Evolutionary conservation across 805 yeast genomes (phyloP).

Genomic region (Saturnispora dispora): DNA sequence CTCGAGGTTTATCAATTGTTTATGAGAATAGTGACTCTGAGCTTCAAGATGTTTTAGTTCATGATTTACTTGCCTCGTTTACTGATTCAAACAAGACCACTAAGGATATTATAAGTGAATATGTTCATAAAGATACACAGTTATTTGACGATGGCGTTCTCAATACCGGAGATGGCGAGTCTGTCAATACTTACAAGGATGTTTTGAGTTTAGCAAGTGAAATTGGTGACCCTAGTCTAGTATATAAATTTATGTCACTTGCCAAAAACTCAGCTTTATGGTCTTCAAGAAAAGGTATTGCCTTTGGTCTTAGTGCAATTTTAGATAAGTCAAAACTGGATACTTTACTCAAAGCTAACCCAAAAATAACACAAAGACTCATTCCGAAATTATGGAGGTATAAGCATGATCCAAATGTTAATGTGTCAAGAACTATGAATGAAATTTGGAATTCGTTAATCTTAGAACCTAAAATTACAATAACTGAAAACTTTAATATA

Average conservation of each 20-base stretch:
- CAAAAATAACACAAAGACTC: constrained; percentile 45
- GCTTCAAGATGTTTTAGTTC: constrained; percentile 63
- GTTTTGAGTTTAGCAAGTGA: constrained; percentile 82
- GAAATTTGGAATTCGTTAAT: constrained; percentile 78
- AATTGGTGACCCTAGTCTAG: constrained; percentile 91
- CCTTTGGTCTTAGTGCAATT: constrained; percentile 84
- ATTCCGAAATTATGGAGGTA: constrained; percentile 81
- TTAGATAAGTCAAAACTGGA: constrained; percentile 71
- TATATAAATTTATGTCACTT: constrained; percentile 87
- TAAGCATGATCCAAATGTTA: constrained; percentile 70
- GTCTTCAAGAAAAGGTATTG: constrained; percentile 90
- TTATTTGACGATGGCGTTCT: constrained; percentile 76
- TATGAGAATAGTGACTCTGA: constrained; percentile 68
- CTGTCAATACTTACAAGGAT: constrained; percentile 86
- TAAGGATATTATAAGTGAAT: constrained; percentile 44
- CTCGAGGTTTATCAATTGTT: constrained; percentile 74
- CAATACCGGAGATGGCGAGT: constrained; percentile 74
- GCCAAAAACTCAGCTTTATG: constrained; percentile 83
- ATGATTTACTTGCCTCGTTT: constrained; percentile 64
- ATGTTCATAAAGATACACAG: constrained; percentile 70
- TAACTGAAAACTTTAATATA: constrained; percentile 43
- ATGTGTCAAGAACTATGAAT: constrained; percentile 75
- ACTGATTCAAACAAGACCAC: constrained; percentile 52
- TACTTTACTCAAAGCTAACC: constrained; percentile 45
- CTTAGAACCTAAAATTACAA: constrained; percentile 41